Conservation (phyloP, 2,329 filamentous ascomycete species). For the Didymella exigua region DNA sequence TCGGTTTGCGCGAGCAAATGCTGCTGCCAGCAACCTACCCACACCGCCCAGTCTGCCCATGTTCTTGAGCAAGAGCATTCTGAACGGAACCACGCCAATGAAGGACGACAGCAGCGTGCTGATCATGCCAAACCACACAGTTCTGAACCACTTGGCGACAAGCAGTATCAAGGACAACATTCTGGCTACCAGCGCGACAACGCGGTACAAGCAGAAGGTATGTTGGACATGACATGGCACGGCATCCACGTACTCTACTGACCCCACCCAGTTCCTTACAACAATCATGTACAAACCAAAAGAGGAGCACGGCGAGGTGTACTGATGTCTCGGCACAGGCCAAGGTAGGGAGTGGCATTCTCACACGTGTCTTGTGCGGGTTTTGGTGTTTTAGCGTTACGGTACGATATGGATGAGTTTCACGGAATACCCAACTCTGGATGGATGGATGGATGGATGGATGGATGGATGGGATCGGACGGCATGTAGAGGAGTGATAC, state of each 20-base stretch:
- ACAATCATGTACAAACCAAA: slow-evolving; percentile 98
- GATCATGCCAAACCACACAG: slow-evolving; percentile 95
- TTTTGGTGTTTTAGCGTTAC: slow-evolving; percentile 10
- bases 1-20: slow-evolving; percentile 74
- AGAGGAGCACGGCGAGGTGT: slow-evolving; percentile 42
- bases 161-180: slow-evolving; percentile 98
- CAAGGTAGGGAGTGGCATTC: background rate
- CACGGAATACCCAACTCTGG: slow-evolving; percentile 11
- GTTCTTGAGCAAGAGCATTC: slow-evolving; percentile 90
- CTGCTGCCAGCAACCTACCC: slow-evolving; percentile 78
- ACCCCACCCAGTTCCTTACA: slow-evolving; percentile 77
- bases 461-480: background rate
- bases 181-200: slow-evolving; percentile 92
- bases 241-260: slow-evolving; percentile 3
- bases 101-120: slow-evolving; percentile 98
- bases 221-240: slow-evolving; percentile 26
- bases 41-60: slow-evolving; percentile 84
- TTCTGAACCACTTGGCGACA: slow-evolving; percentile 93
- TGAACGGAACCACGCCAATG: slow-evolving; percentile 88
- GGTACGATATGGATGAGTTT: slow-evolving; percentile 10
- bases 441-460: background rate
- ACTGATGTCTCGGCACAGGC: slow-evolving; percentile 8
- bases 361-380: background rate
- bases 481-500: background rate
- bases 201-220: slow-evolving; percentile 95